phyloP scores from a whole-genome alignment of 1,284 basidiomycete species.

The Boletellus sp. region DNA sequence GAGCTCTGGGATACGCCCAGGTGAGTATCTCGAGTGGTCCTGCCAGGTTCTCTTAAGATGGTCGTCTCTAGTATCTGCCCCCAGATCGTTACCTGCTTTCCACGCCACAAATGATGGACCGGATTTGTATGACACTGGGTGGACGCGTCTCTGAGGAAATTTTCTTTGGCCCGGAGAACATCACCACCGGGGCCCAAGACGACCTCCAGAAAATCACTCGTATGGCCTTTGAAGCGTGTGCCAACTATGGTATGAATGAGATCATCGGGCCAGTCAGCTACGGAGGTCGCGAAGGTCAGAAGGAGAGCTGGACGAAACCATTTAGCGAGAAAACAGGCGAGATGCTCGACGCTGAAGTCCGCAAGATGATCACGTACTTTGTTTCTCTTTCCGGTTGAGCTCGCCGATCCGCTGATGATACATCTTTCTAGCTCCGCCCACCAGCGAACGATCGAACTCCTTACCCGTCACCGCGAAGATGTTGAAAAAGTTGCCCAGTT shows the following conservation, averaged over 20 bases:
- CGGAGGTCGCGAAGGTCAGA: conserved; percentile 77
- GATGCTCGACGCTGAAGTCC: conserved; percentile 87
- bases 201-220: conserved; percentile 97
- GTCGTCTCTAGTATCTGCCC: conserved; percentile 72
- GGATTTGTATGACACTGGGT: conserved; percentile 99
- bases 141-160: conserved; percentile 98
- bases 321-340: conserved; percentile 97
- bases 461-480: conserved; percentile 80
- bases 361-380: conserved; percentile 89
- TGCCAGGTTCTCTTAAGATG: conserved; percentile 5
- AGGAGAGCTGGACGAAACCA: conserved; percentile 92
- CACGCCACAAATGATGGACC: conserved; percentile 90
- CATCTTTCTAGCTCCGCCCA: conserved; percentile 63
- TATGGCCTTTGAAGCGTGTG: conserved; percentile 93
- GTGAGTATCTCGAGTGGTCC: conserved; percentile 39
- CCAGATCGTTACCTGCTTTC: conserved; percentile 95
- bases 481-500: conserved; percentile 94
- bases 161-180: conserved; percentile 90
- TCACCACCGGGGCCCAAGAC: conserved; percentile 97
- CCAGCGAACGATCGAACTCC: conserved; percentile 76
- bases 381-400: not conserved
- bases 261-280: conserved; percentile 95
- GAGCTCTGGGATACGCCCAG: conserved; percentile 95
- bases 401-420: conserved; percentile 7
- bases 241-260: conserved; percentile 96